Evolutionary conservation across 441 rosid species (phyloP), one percentile per base, ranked within the genome.

Genomic region (Brassica balearica): DNA sequence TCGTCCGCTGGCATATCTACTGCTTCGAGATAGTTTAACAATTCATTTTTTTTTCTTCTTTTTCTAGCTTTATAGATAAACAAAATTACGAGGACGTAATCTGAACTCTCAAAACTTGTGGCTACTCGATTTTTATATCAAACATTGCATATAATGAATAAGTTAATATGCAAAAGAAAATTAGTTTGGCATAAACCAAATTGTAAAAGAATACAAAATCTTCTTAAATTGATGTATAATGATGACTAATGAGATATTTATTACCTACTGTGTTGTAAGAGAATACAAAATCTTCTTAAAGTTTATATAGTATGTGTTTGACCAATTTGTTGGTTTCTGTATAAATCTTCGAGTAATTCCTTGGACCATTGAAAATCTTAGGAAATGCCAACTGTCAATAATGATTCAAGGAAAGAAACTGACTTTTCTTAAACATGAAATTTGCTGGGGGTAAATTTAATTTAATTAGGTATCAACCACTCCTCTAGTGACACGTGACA

Each of bases 251-350:
- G 10, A 46, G 4, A 60, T 60, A 4, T 27, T 1, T 22, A 61
- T 25, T 27, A 58, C 63, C 63, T 23, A 62, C 8, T 23, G 29
- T 32, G 12, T 41, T 25, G 27, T 25, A 25, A 25, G 4, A 25
- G 27, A 25, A 25, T 25, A 4, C 27, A 25, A 25, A 25, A 25
- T 25, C 27, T 25, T 25, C 27, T 25, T 25, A 25, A 3, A 25
- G 27, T 25, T 5, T 32, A 68, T 27, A 10, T 59, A 27, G 27
- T 23, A 27, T 68, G 7, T 71, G 61, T 65, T 77, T 65, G 81
- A 77, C 81, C 62, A 77, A 19, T 23, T 69, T 23, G 59, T 53
- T 38, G 1, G 20, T 58, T 77, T 77, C 80, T 41, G 63, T 62
- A 62, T 51, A 48, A 29, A 51, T 73, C 15, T 19, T 12, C 3